These are phyloP conservation scores for Gentiana macrophylla DNA, from an alignment of 257 asterid genomes.

Conservation along the genomic window DNA sequence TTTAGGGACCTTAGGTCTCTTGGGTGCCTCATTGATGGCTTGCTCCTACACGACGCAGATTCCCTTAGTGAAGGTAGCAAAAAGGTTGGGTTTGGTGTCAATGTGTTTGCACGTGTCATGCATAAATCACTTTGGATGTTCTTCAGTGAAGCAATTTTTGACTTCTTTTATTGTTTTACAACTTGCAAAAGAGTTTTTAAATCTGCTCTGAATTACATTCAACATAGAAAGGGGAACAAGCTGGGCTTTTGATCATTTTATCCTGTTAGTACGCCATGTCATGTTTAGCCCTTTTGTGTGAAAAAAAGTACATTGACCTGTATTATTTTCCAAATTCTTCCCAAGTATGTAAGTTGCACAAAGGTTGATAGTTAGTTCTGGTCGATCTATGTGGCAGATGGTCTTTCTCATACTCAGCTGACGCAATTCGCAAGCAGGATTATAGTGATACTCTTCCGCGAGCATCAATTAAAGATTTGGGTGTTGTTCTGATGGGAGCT, in stretches of 20 bases:
- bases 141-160: neutral
- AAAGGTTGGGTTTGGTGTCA: conserved; percentile 47
- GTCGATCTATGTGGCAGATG: conserved; percentile 35
- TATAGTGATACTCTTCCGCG: conserved; percentile 54
- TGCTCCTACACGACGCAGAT: conserved; percentile 78
- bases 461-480: conserved; percentile 69
- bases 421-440: conserved; percentile 58
- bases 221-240: conserved; percentile 1
- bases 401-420: conserved; percentile 69
- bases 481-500: conserved; percentile 58
- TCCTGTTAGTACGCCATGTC: neutral
- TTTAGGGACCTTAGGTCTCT: conserved; percentile 49
- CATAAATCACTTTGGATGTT: neutral
- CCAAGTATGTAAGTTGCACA: neutral
- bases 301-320: conserved; percentile 1
- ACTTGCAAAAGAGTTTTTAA: neutral
- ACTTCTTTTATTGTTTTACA: neutral
- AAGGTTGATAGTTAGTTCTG: conserved; percentile 5
- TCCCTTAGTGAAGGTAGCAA: conserved; percentile 79
- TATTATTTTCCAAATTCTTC: neutral
- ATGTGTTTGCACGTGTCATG: neutral
- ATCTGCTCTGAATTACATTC: neutral
- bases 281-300: neutral
- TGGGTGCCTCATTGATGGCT: conserved; percentile 88
- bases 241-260: too few relatives aligned